Conservation (phyloP, 257 asterid species). For the Primulina eburnea region DNA sequence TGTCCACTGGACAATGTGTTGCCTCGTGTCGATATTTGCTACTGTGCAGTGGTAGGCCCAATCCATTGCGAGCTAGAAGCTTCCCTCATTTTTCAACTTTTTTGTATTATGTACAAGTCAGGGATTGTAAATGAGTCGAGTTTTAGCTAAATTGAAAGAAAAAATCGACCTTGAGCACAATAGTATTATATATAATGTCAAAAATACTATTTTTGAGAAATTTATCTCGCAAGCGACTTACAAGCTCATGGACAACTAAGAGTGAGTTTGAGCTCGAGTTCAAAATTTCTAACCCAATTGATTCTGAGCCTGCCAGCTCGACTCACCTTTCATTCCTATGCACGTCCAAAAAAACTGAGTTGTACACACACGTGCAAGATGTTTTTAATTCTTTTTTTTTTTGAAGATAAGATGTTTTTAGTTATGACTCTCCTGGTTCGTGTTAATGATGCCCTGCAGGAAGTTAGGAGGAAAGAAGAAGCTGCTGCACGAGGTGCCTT, state of each 20-base stretch:
- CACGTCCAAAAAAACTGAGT: not conserved
- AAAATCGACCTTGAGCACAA: not conserved
- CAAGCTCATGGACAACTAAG: not conserved
- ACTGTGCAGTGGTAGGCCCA: not conserved
- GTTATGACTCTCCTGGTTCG: not conserved
- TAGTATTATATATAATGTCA: too few species aligned
- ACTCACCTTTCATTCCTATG: not conserved
- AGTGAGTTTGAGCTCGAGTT: not conserved
- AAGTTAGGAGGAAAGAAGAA: constrained; percentile 69
- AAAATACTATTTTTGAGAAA: too few species aligned
- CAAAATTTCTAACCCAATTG: not conserved
- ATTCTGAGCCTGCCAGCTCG: not conserved
- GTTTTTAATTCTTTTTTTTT: not conserved
- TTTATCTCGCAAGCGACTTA: not conserved
- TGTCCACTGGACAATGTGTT: too few species aligned
- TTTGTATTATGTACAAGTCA: not conserved
- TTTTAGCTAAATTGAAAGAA: not conserved
- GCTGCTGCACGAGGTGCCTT: constrained; percentile 80
- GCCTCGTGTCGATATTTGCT: too few species aligned
- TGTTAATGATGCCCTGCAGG: constrained; percentile 39
- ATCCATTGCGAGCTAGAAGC: not conserved
- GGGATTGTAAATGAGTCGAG: not conserved
- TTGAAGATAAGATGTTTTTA: not conserved
- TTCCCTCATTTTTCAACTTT: too few species aligned
- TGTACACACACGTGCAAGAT: not conserved